A percentile compares a stretch with the other conserved stretches of the same genome.
Evolutionary conservation across 371 early-diverging fungal species (phyloP).

Genomic region (Mucor velutinosus): DNA sequence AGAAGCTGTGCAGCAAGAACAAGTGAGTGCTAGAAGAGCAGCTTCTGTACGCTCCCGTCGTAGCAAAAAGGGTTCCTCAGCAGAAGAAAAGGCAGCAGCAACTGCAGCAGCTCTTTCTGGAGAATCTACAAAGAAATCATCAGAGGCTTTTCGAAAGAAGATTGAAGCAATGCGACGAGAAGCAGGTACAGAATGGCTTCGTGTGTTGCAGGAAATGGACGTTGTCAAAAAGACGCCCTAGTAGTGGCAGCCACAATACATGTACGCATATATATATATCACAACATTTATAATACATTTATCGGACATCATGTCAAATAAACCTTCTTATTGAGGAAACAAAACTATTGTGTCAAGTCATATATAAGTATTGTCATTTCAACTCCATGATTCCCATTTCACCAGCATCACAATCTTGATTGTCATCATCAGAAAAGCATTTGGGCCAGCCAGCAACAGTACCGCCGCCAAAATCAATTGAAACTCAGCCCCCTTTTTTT

Average conservation of each 20-base stretch:
- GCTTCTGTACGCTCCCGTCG: constrained; percentile 36
- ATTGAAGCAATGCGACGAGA: constrained; percentile 67
- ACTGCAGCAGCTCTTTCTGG: background rate
- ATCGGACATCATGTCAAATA: background rate
- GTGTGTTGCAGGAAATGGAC: constrained; percentile 64
- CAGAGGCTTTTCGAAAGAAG: constrained; percentile 49
- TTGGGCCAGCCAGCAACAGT: too few relatives aligned
- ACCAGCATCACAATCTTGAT: too few relatives aligned
- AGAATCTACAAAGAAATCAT: constrained; percentile 16
- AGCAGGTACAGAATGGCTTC: constrained; percentile 67
- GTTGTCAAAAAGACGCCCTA: constrained; percentile 25
- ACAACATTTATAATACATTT: background rate
- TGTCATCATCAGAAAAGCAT: too few relatives aligned
- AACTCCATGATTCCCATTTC: too few relatives aligned
- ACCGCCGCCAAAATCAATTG: too few relatives aligned
- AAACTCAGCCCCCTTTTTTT: too few relatives aligned
- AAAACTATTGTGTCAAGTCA: background rate
- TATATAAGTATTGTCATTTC: too few relatives aligned
- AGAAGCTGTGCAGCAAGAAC: constrained; percentile 32
- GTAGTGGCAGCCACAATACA: background rate
- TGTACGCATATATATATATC: background rate
- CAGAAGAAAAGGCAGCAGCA: constrained; percentile 8
- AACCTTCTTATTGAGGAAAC: background rate
- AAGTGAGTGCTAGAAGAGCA: constrained; percentile 23
- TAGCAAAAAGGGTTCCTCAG: constrained; percentile 24